Evolutionary conservation across 192 early-diverging fungal species (phyloP), one percentile per base, ranked within the genome.

Genomic region (Kappamyces sp.): DNA sequence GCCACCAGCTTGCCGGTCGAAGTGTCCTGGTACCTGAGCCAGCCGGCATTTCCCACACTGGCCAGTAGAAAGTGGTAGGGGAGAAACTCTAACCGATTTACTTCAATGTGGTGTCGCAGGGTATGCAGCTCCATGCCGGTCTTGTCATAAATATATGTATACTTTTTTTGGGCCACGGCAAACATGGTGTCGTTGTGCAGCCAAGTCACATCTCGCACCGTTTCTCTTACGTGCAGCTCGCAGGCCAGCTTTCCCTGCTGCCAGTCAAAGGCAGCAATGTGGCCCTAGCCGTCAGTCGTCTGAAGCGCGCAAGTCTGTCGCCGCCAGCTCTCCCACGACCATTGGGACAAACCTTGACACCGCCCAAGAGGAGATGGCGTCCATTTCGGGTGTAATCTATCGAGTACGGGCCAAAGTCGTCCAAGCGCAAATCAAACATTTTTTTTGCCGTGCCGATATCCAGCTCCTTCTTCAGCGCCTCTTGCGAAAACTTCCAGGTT

Each of bases 111-210:
- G 42, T 87, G 81, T 61, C 80, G 71, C 71, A 98, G 62, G 55
- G 87, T 86, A 70, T 98, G 94, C 23, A 98, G 72, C 66, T 98
- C 94, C 23, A 88, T 73, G 12, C 94, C 94, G 4, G 83, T 83
- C 58, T 84, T 76, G 72, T 98, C 93, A 69, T 98, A 98, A 47
- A 98, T 92, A 61, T 90, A 98, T 0, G 86, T 91, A 61, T 91
- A 86, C 71, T 90, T 87, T 67, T 96, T 94, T 80, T 98, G 94
- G 15, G 94, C 94, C 34, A 87, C 92, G 7, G 94, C 94, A 69
- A 94, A 90, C 75, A 95, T 65, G 15, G 78, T 90, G 73, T 95
- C 86, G 72, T 98, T 93, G 63, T 98, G 94, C 44, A 98, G 85
- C 93, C 93, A 98, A 80, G 65, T 76, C 15, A 93, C 92, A 76